Percentiles rank a stretch among this genome's conserved stretches.
Conservation (phyloP, 2,329 filamentous ascomycete genomes). For the Clarireedia hainanense region DNA sequence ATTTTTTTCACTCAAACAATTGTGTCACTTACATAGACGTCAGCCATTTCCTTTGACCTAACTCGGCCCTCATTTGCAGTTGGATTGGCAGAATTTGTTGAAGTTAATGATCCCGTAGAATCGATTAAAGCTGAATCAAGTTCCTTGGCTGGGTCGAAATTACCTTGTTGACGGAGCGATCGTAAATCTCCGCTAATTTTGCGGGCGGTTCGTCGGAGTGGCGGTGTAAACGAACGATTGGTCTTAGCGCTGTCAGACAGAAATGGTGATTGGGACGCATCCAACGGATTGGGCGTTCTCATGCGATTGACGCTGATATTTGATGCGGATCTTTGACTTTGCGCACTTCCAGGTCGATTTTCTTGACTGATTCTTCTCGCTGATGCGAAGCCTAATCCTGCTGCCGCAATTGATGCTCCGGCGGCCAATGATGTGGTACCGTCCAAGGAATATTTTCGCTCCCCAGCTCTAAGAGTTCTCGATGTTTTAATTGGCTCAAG, state of each 20-base stretch:
- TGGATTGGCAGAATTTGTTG: constrained; percentile 57
- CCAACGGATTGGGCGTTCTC: constrained; percentile 24
- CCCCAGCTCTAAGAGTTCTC: constrained; percentile 19
- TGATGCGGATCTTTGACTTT: constrained; percentile 21
- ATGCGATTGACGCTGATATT: constrained; percentile 25
- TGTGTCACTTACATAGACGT: constrained; percentile 75
- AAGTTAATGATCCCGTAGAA: constrained; percentile 26
- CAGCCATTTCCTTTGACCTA: constrained; percentile 78
- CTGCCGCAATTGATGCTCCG: constrained; percentile 21
- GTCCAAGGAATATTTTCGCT: constrained; percentile 15
- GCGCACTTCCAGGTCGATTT: constrained; percentile 23
- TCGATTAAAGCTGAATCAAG: constrained; percentile 39
- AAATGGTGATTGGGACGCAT: no score
- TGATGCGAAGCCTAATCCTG: constrained; percentile 25
- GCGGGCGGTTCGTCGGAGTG: constrained; percentile 61
- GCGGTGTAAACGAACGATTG: constrained; percentile 52
- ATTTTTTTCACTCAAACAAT: constrained; percentile 11
- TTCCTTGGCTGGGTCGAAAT: constrained; percentile 32
- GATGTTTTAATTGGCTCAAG: constrained; percentile 19
- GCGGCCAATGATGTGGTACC: constrained; percentile 17
- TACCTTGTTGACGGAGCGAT: constrained; percentile 52
- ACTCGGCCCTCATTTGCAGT: constrained; percentile 82
- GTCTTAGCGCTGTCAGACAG: constrained; percentile 44
- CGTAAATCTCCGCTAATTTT: constrained; percentile 70
- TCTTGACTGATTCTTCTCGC: constrained; percentile 26